phyloP scores from a whole-genome alignment of 331 rosid species.

The Acacia pycnantha region DNA sequence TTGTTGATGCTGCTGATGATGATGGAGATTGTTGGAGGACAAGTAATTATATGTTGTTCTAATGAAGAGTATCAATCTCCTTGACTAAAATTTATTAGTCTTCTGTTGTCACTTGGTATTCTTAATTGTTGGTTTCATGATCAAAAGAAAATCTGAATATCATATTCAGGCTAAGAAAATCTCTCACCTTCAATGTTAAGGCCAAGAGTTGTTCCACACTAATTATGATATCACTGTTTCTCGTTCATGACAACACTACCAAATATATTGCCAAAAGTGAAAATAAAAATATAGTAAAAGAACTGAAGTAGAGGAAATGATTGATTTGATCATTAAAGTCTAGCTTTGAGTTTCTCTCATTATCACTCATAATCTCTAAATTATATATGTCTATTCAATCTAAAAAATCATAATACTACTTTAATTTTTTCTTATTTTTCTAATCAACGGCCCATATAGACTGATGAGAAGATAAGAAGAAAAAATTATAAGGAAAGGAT shows the following conservation, averaged over 20 bases:
- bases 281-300: neutral
- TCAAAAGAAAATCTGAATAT: neutral
- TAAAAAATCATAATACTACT: too few species aligned
- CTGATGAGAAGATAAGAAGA: too few species aligned
- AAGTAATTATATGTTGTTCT: conserved; percentile 35
- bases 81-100: conserved; percentile 2
- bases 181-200: conserved; percentile 28
- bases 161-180: conserved; percentile 26
- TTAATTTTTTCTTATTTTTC: too few species aligned
- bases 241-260: conserved; percentile 26
- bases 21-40: conserved; percentile 30
- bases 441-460: too few species aligned
- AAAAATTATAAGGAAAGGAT: too few species aligned
- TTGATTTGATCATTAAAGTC: neutral
- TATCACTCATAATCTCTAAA: too few species aligned
- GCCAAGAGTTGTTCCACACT: conserved; percentile 17
- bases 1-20: neutral
- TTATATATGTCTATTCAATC: too few species aligned
- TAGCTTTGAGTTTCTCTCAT: too few species aligned
- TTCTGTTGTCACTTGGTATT: conserved; percentile 15
- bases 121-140: neutral
- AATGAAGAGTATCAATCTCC: conserved; percentile 35
- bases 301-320: neutral
- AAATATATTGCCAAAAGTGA: conserved; percentile 9
- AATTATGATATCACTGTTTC: conserved; percentile 24